Evolutionary conservation across 2,329 filamentous ascomycete species (phyloP).

Genomic region (Corinectria fuckeliana): DNA sequence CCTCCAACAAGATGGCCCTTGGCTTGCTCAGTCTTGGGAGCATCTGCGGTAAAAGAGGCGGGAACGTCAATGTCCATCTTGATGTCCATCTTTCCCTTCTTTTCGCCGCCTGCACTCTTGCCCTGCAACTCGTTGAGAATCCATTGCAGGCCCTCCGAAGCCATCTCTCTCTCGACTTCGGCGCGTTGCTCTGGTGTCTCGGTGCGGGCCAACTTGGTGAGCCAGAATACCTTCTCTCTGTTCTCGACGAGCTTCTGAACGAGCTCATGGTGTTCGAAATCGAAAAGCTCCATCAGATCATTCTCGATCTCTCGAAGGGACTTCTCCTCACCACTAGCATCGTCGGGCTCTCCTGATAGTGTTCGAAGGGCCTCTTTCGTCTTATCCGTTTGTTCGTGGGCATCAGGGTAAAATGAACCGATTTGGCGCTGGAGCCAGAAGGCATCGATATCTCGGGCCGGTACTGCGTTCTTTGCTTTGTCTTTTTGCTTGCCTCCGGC

Average conservation of each 20-base stretch:
- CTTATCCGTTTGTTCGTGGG: slow-evolving; percentile 92
- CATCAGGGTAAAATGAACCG: slow-evolving; percentile 85
- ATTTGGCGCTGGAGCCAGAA: slow-evolving; percentile 97
- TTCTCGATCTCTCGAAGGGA: slow-evolving; percentile 94
- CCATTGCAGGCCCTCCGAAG: slow-evolving; percentile 81
- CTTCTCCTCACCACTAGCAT: slow-evolving; percentile 78
- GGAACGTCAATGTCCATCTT: slow-evolving; percentile 93
- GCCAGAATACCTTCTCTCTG: slow-evolving; percentile 93
- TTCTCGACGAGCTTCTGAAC: slow-evolving; percentile 92
- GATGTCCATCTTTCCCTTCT: slow-evolving; percentile 78
- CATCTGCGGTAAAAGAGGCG: slow-evolving; percentile 60
- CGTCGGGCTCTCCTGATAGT: slow-evolving; percentile 75
- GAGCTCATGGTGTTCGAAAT: slow-evolving; percentile 94
- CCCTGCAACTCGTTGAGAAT: slow-evolving; percentile 90
- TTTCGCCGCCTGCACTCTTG: slow-evolving; percentile 65
- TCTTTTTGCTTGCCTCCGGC: slow-evolving; percentile 53
- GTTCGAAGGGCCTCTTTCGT: slow-evolving; percentile 84
- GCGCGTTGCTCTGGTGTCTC: slow-evolving; percentile 79
- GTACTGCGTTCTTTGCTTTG: slow-evolving; percentile 68
- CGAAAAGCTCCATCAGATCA: slow-evolving; percentile 97
- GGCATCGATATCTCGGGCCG: slow-evolving; percentile 91
- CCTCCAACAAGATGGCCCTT: slow-evolving; percentile 80
- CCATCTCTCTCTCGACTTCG: slow-evolving; percentile 88
- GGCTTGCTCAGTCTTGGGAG: slow-evolving; percentile 59
- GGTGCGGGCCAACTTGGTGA: slow-evolving; percentile 83